Base-by-base conservation (phyloP, 495 filamentous ascomycete genomes). In the Neurospora sp. region DNA sequence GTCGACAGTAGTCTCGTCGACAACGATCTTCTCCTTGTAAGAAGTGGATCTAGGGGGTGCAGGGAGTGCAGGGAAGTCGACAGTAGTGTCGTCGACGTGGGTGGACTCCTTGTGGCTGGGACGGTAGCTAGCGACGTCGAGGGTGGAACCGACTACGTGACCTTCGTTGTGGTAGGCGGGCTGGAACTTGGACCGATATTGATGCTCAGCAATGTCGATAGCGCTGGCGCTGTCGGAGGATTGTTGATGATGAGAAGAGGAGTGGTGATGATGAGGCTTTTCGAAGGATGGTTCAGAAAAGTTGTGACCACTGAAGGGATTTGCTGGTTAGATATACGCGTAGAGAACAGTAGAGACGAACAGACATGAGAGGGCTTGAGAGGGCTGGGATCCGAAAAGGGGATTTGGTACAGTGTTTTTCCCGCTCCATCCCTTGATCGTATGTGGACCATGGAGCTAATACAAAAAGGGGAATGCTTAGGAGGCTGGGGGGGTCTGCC, bases 141-240 rank as follows among this genome's bases (percentile, higher is more conserved):
- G 83, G 81, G 81, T 90, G 84, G 79, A 84, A 70, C 74, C 79
- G 75, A 86, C 84, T 80, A 88, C 86, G 72, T 72, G 66, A 72
- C 77, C 72, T 79, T 90, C 86, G 77, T 88, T 87, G 78, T 86
- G 86, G 87, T 91, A 91, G 75, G 83, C 87, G 71, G 92, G 90
- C 78, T 92, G 88, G 82, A 90, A 86, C 77, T 91, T 91, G 82
- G 91, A 87, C 82, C 94, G 93, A 84, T 92, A 96, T 81, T 95
- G 89, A 82, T 90, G 89, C 85, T 97, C 94, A 80, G 91, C 91
- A 75, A 92, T 81, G 88, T 97, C 94, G 82, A 97, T 88, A 75
- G 85, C 82, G 27, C 54, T 66, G 54, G 54, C 54, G 54, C 54
- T 66, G 54, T 66, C 54, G 27, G 54, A 66, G 54, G 54, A 66